Conservation (phyloP, 345 rosid species). For the Bruguiera gymnorhiza region DNA sequence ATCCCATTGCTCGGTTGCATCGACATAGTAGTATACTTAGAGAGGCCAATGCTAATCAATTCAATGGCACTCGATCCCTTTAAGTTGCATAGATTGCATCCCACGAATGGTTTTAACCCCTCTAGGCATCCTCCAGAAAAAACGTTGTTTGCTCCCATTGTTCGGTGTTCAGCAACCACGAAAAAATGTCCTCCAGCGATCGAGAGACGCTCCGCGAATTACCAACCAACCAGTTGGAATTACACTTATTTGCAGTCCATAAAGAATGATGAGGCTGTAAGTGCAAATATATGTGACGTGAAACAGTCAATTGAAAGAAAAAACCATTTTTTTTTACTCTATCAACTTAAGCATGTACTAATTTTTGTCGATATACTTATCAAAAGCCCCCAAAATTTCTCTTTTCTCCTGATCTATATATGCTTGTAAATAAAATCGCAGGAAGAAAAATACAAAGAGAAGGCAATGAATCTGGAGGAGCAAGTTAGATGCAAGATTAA, state of each 20-base stretch:
- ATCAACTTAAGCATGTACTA: too few relatives aligned
- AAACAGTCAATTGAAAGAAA: too few relatives aligned
- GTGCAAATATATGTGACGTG: background rate
- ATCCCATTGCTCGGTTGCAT: too few relatives aligned
- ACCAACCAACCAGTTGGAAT: constrained; percentile 12
- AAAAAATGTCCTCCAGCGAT: background rate
- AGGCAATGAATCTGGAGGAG: constrained; percentile 26
- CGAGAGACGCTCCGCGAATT: background rate
- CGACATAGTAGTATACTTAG: too few relatives aligned
- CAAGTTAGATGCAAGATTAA: constrained; percentile 23
- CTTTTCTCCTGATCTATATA: too few relatives aligned
- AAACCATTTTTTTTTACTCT: too few relatives aligned
- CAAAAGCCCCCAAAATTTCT: too few relatives aligned
- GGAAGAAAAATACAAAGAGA: constrained; percentile 10
- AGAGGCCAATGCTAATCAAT: too few relatives aligned
- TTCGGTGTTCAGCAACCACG: background rate
- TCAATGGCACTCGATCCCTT: background rate
- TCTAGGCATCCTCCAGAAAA: background rate
- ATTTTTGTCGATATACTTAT: too few relatives aligned
- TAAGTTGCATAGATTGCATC: background rate
- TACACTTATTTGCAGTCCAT: constrained; percentile 4
- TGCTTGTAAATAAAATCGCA: background rate
- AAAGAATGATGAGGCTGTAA: constrained; percentile 3
- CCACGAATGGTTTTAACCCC: background rate
- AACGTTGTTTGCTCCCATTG: background rate